phyloP scores from a whole-genome alignment of 805 yeast genomes.

The Kodamaea hsintzibuensis region DNA sequence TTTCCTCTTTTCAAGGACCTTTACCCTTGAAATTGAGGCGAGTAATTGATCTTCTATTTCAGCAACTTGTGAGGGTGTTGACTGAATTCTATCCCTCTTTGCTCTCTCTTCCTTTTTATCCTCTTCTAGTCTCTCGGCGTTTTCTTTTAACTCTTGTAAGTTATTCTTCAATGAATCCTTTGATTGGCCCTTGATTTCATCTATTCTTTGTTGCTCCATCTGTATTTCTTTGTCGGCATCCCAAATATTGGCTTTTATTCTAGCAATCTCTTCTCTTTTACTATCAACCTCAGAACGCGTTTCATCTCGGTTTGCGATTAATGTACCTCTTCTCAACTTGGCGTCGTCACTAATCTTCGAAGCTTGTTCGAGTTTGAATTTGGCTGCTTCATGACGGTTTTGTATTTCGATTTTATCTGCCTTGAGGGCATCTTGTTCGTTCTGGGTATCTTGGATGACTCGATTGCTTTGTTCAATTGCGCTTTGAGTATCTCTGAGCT shows the following conservation, averaged over 20 bases:
- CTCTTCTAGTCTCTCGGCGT: constrained; percentile 16
- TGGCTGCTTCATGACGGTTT: constrained; percentile 9
- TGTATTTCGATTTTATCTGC: not conserved
- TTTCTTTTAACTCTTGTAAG: constrained; percentile 23
- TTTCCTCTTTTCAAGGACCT: constrained; percentile 6
- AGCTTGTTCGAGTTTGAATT: constrained; percentile 18
- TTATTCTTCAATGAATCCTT: constrained; percentile 30
- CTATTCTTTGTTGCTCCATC: constrained; percentile 40
- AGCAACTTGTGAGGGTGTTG: constrained; percentile 21
- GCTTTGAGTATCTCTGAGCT: constrained; percentile 1
- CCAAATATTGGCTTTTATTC: constrained; percentile 11
- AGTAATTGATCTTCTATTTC: constrained; percentile 25
- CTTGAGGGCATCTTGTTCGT: constrained; percentile 9
- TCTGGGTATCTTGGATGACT: constrained; percentile 2
- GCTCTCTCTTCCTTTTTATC: constrained; percentile 15
- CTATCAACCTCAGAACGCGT: constrained; percentile 16
- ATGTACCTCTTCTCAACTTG: constrained; percentile 38
- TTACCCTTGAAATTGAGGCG: constrained; percentile 13
- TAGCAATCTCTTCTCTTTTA: constrained; percentile 16
- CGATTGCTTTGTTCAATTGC: constrained; percentile 7
- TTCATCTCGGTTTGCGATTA: constrained; percentile 22
- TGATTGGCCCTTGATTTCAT: constrained; percentile 45
- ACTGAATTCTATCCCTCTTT: constrained; percentile 5
- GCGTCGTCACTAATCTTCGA: constrained; percentile 26
- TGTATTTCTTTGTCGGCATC: constrained; percentile 22